Conservation (phyloP, 768 basidiomycete genomes). For the Termitomyces sp. region DNA sequence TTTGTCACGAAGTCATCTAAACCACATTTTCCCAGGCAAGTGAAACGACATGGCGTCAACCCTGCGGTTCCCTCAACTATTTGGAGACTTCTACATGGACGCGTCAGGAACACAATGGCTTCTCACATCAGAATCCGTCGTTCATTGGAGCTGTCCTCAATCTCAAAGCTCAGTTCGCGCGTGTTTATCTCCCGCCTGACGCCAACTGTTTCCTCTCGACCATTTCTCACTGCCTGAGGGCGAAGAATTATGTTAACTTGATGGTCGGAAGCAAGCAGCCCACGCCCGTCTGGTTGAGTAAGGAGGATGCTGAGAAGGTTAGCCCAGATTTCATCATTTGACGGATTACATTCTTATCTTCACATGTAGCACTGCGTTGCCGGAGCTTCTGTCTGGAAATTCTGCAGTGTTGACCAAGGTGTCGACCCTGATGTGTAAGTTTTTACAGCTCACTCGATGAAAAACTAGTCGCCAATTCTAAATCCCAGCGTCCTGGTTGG, state of each 20-base stretch:
- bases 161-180: constrained; percentile 62
- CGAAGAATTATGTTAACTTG: constrained; percentile 82
- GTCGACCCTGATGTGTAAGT: constrained; percentile 65
- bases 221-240: constrained; percentile 75
- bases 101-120: constrained; percentile 85
- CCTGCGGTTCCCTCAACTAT: constrained; percentile 73
- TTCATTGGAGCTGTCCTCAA: constrained; percentile 86
- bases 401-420: constrained; percentile 71
- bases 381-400: constrained; percentile 84
- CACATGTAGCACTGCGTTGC: constrained; percentile 68
- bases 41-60: constrained; percentile 70
- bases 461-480: background rate
- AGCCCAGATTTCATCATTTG: background rate
- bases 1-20: background rate
- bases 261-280: constrained; percentile 89
- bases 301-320: constrained; percentile 70
- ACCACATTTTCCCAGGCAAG: constrained; percentile 24
- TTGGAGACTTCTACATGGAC: constrained; percentile 87
- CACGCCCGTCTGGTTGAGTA: constrained; percentile 70
- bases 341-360: constrained; percentile 1
- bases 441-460: background rate
- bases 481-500: constrained; percentile 70
- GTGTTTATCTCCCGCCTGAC: constrained; percentile 88
- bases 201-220: constrained; percentile 84
- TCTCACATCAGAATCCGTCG: constrained; percentile 81